A percentile compares a stretch with the other conserved stretches of the same genome.
phyloP scores from a whole-genome alignment of 108 stramenopile genomes.

The Chaetoceros tenuissimus region DNA sequence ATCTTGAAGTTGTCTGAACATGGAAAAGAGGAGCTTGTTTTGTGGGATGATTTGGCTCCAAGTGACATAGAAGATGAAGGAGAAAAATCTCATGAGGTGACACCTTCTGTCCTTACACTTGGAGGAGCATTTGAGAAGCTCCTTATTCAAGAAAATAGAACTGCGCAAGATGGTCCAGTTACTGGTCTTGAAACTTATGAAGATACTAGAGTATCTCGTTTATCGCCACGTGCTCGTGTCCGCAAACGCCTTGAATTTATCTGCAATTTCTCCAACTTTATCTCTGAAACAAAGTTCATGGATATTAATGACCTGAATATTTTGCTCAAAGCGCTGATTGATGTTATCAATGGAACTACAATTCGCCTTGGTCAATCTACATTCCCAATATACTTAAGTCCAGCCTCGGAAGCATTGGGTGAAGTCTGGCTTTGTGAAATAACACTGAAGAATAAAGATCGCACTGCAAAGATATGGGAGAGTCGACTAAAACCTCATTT shows the following conservation, averaged over 20 bases:
- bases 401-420: constrained; percentile 78
- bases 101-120: constrained; percentile 13
- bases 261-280: constrained; percentile 52
- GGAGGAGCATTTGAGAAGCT: constrained; percentile 68
- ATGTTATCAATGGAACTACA: no score
- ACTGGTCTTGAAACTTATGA: constrained; percentile 78
- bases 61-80: constrained; percentile 66
- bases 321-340: constrained; percentile 47
- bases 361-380: no score
- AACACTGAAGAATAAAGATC: constrained; percentile 67
- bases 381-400: no score
- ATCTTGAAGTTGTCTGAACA: constrained; percentile 17
- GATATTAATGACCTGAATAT: constrained; percentile 40
- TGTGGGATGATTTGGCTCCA: constrained; percentile 70
- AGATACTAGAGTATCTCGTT: constrained; percentile 20
- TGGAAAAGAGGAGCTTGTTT: constrained; percentile 50
- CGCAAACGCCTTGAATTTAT: constrained; percentile 52
- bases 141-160: constrained; percentile 49
- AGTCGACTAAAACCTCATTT: constrained; percentile 52
- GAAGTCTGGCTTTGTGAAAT: constrained; percentile 81
- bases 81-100: constrained; percentile 14
- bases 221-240: constrained; percentile 54
- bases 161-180: constrained; percentile 45
- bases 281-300: constrained; percentile 70
- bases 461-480: constrained; percentile 58